phyloP scores from a whole-genome alignment of 257 asterid species.

The Dorcoceras hygrometricum region DNA sequence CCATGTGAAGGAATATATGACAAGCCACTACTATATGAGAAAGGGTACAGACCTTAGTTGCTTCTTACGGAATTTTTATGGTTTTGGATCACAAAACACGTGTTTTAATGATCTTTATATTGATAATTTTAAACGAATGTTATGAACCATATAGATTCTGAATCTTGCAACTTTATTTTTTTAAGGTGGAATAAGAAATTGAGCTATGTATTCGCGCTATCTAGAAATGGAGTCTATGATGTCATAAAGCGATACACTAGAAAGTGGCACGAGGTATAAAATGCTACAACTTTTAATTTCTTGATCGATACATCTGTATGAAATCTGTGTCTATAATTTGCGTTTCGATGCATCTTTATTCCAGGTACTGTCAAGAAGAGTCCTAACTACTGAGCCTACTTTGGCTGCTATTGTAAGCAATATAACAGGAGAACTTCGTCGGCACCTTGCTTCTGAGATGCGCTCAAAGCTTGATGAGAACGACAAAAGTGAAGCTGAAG shows the following conservation, averaged over 20 bases:
- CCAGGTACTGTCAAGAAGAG: constrained; percentile 79
- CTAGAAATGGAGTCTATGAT: constrained; percentile 87
- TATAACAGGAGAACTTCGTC: constrained; percentile 58
- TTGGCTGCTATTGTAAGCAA: constrained; percentile 46
- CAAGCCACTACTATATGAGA: constrained; percentile 87
- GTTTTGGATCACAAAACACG: constrained; percentile 12
- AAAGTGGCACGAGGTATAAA: constrained; percentile 82
- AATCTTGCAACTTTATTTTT: constrained; percentile 29
- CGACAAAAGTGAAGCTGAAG: constrained; percentile 67
- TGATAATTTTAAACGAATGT: constrained; percentile 8
- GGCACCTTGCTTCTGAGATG: constrained; percentile 39
- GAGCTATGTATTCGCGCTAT: constrained; percentile 64
- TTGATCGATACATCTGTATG: not conserved
- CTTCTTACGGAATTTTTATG: constrained; percentile 20
- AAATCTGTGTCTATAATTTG: constrained; percentile 15
- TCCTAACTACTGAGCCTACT: constrained; percentile 57
- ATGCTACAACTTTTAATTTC: constrained; percentile 13
- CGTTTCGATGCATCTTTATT: constrained; percentile 16
- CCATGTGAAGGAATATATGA: constrained; percentile 96
- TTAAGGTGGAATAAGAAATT: constrained; percentile 87
- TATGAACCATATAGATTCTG: constrained; percentile 23
- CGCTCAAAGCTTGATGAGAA: constrained; percentile 58
- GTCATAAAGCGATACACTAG: constrained; percentile 93
- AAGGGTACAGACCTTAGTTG: constrained; percentile 60
- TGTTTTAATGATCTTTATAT: constrained; percentile 18